Percentiles rank a stretch among this genome's conserved stretches.
phyloP scores from a whole-genome alignment of 1,284 basidiomycete genomes.

The Rhizoctonia solani region DNA sequence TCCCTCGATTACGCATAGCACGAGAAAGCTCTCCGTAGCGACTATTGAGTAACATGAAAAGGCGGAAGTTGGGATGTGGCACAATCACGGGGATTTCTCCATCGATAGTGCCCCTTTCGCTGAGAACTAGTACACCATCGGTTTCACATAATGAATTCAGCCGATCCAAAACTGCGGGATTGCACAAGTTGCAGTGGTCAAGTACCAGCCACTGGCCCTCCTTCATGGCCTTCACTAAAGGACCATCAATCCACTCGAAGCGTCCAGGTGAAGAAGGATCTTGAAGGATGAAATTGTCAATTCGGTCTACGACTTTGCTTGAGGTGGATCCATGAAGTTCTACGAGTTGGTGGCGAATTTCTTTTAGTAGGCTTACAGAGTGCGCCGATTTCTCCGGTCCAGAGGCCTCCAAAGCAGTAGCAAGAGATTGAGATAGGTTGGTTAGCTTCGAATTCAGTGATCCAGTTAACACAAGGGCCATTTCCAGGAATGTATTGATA shows the following conservation, averaged over 20 bases:
- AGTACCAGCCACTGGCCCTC: slow-evolving; percentile 89
- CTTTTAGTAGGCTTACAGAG: not conserved
- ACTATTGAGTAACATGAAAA: slow-evolving; percentile 95
- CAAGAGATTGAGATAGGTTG: not conserved
- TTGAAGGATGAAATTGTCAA: slow-evolving; percentile 8
- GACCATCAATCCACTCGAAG: slow-evolving; percentile 97
- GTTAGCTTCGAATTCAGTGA: not conserved
- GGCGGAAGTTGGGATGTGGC: slow-evolving; percentile 87
- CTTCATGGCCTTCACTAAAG: slow-evolving; percentile 86
- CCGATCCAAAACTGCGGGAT: slow-evolving; percentile 92
- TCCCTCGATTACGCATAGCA: slow-evolving; percentile 97
- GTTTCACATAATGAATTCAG: slow-evolving; percentile 96
- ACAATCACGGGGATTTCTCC: slow-evolving; percentile 74
- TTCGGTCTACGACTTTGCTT: not conserved
- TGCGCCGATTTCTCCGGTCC: not conserved
- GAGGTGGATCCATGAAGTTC: not conserved
- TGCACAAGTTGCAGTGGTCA: slow-evolving; percentile 94
- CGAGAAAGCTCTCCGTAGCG: slow-evolving; percentile 92
- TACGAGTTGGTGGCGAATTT: not conserved
- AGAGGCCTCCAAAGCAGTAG: not conserved
- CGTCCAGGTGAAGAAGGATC: slow-evolving; percentile 51
- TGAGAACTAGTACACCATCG: slow-evolving; percentile 79
- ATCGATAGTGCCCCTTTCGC: slow-evolving; percentile 85
- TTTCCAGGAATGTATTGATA: not conserved
- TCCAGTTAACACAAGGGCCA: not conserved